Evolutionary conservation across 768 basidiomycete species (phyloP).

Genomic region (Lactarius vividus): DNA sequence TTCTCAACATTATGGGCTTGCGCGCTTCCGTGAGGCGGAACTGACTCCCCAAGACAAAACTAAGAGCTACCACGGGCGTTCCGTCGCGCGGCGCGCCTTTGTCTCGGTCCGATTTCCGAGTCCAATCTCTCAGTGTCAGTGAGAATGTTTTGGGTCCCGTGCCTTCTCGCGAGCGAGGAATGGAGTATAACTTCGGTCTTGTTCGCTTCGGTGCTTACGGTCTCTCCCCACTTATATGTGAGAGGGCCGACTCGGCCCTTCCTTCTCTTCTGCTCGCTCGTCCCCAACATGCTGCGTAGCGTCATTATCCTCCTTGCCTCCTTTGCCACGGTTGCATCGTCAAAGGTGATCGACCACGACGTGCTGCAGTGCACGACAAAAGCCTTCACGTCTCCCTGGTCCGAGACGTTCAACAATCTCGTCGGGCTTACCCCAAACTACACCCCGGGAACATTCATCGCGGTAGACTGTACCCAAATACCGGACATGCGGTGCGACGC

Average conservation of each 20-base stretch:
- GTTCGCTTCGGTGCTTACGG: constrained; percentile 10
- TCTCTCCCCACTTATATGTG: not conserved
- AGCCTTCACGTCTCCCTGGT: constrained; percentile 22
- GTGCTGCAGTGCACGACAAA: constrained; percentile 26
- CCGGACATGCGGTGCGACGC: constrained; percentile 12
- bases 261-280: not conserved
- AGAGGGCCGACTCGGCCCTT: not conserved
- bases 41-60: not conserved
- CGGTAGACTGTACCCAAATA: constrained; percentile 19
- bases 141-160: not conserved
- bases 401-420: constrained; percentile 17
- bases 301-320: not conserved
- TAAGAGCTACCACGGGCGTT: constrained; percentile 7
- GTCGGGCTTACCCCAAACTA: constrained; percentile 20
- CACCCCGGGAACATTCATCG: constrained; percentile 18
- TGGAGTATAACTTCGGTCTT: not conserved
- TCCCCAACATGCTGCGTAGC: constrained; percentile 6
- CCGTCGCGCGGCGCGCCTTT: constrained; percentile 2
- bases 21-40: not conserved
- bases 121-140: not conserved
- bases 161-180: constrained; percentile 11
- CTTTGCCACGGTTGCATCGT: not conserved
- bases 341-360: constrained; percentile 9
- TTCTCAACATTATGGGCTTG: not conserved
- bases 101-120: constrained; percentile 7